Conservation (phyloP, 139 green algal species). For the Chlorella vulgaris region DNA sequence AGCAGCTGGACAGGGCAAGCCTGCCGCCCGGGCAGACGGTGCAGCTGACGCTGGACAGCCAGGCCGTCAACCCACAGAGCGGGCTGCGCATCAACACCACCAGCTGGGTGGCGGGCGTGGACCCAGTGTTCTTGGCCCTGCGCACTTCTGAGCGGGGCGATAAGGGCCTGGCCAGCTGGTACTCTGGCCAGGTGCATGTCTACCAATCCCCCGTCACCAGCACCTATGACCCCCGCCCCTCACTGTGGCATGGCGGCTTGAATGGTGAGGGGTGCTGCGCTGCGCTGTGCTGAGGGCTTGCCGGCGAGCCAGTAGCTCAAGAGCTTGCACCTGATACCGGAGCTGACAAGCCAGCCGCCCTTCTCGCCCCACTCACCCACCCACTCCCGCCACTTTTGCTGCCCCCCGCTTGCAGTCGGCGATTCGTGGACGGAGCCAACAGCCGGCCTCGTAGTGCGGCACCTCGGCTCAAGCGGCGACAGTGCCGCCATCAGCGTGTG, state of each 20-base stretch:
- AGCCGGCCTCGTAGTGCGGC: neutral
- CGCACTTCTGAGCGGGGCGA: neutral
- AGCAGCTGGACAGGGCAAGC: neutral
- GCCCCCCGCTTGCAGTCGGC: neutral
- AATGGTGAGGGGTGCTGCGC: neutral
- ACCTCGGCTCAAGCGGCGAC: neutral
- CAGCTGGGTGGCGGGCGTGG: neutral
- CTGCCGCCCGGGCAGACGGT: conserved; percentile 1
- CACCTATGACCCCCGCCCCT: neutral
- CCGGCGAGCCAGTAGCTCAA: no score
- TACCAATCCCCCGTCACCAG: neutral
- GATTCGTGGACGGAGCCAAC: neutral
- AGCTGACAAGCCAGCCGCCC: no score
- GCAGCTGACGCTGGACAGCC: neutral
- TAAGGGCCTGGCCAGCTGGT: neutral
- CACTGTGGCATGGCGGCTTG: neutral
- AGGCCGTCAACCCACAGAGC: neutral
- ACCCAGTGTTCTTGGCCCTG: conserved; percentile 1
- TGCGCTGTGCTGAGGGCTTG: neutral
- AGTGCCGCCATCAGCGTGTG: neutral
- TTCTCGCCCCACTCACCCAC: no score
- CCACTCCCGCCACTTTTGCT: neutral
- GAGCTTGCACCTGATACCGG: no score
- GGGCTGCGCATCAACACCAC: conserved; percentile 5
- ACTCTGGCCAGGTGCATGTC: neutral